Conservation (phyloP, 1,284 basidiomycete genomes). For the Earliella scabrosa region DNA sequence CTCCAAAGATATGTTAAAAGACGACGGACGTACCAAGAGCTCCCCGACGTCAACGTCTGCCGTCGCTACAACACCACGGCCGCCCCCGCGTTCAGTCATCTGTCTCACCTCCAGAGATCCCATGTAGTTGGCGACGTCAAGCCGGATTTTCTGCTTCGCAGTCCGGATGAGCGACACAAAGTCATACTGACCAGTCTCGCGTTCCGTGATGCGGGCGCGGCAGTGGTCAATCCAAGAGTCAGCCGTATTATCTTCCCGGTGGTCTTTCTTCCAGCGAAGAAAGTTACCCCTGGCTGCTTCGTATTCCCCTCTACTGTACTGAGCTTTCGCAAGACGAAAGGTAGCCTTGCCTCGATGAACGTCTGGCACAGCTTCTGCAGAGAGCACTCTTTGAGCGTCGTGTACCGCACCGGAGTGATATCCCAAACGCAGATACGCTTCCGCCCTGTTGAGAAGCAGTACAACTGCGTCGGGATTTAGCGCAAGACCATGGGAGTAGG, state of each 20-base stretch:
- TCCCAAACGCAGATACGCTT: constrained; percentile 26
- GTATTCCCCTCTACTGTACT: constrained; percentile 20
- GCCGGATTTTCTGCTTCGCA: constrained; percentile 10
- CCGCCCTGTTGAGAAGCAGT: constrained; percentile 27
- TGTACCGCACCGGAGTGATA: constrained; percentile 27
- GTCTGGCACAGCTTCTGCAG: background rate
- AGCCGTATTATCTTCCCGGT: constrained; percentile 12
- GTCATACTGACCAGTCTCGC: constrained; percentile 18
- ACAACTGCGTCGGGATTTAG: constrained; percentile 16
- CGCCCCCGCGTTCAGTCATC: constrained; percentile 21
- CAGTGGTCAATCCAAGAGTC: constrained; percentile 18
- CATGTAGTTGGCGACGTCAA: constrained; percentile 25
- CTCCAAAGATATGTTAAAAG: too few species aligned
- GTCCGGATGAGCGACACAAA: constrained; percentile 20
- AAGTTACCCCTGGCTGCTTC: constrained; percentile 10
- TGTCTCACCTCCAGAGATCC: constrained; percentile 20
- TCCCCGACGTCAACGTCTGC: constrained; percentile 20
- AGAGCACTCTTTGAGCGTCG: constrained; percentile 25
- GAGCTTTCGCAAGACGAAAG: constrained; percentile 16
- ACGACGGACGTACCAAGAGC: constrained; percentile 16
- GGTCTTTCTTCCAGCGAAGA: constrained; percentile 9
- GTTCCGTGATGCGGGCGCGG: constrained; percentile 13
- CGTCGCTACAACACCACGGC: constrained; percentile 23
- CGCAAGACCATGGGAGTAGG: constrained; percentile 28
- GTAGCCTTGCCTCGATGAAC: constrained; percentile 5